These are phyloP conservation scores for Alternaria arborescens DNA, from an alignment of 2,329 filamentous ascomycete genomes.

Conservation along the genomic window DNA sequence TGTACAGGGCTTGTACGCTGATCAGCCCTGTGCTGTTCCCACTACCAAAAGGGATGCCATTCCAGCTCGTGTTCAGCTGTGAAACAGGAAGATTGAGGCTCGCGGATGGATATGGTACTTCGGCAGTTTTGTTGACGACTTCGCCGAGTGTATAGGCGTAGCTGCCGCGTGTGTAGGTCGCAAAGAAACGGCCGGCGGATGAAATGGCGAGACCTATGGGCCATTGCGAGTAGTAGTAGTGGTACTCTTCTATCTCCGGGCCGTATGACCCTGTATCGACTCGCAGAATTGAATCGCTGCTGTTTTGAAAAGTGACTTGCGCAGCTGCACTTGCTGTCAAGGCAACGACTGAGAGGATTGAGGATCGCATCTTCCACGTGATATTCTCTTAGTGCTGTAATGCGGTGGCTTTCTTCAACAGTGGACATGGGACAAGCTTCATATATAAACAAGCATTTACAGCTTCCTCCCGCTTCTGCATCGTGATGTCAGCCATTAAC, in stretches of 20 bases:
- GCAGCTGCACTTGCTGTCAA: background rate
- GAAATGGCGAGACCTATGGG: slow-evolving; percentile 61
- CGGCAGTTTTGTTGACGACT: slow-evolving; percentile 58
- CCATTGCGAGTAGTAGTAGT: slow-evolving; percentile 60
- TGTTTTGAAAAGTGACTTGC: slow-evolving; percentile 28
- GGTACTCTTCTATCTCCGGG: slow-evolving; percentile 58
- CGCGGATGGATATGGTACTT: slow-evolving; percentile 56
- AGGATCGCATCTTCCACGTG: background rate
- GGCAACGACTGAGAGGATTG: background rate
- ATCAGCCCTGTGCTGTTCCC: slow-evolving; percentile 57
- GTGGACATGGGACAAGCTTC: background rate
- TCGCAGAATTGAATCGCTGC: slow-evolving; percentile 48
- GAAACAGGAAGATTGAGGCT: slow-evolving; percentile 57
- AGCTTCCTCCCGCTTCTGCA: background rate
- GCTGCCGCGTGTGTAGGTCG: slow-evolving; percentile 59
- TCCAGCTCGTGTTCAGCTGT: slow-evolving; percentile 53
- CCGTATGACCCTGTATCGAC: slow-evolving; percentile 60
- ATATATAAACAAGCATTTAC: background rate
- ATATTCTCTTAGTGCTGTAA: rapidly evolving
- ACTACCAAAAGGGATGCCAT: slow-evolving; percentile 57
- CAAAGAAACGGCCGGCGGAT: slow-evolving; percentile 59
- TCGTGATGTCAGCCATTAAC: slow-evolving; percentile 5
- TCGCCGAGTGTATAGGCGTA: slow-evolving; percentile 60
- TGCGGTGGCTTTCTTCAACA: background rate
- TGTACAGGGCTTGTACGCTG: slow-evolving; percentile 61